phyloP scores from a whole-genome alignment of 345 rosid species.

The Trapa bicornis region DNA sequence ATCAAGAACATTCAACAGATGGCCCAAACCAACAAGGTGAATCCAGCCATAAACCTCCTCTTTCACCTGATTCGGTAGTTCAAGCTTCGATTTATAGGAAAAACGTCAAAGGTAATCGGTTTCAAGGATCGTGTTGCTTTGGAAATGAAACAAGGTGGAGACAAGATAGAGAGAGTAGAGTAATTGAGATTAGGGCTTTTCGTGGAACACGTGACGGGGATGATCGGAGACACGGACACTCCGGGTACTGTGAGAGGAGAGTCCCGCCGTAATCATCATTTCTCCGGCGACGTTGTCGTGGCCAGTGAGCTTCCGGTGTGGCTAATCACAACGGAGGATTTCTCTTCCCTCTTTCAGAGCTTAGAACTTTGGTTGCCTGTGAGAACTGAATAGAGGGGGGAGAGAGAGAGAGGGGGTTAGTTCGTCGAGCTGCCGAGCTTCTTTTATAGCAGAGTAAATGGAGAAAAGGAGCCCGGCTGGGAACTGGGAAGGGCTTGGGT shows the following conservation, averaged over 20 bases:
- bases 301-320: neutral
- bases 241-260: slow-evolving; percentile 14
- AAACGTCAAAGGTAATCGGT: neutral
- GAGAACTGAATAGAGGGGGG: no score
- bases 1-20: no score
- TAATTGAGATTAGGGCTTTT: slow-evolving; percentile 13
- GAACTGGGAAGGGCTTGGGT: no score
- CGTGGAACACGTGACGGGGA: slow-evolving; percentile 63
- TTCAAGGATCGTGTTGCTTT: neutral
- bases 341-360: neutral
- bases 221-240: slow-evolving; percentile 48
- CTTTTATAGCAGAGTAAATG: neutral
- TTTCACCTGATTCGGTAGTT: no score
- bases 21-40: no score
- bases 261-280: slow-evolving; percentile 15
- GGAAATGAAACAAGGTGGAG: neutral
- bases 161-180: neutral
- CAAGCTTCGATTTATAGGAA: no score
- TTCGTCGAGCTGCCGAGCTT: neutral
- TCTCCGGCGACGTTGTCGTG: no score
- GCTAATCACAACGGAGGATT: slow-evolving; percentile 24
- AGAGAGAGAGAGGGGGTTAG: neutral
- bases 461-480: neutral
- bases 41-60: no score
- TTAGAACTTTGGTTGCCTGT: neutral